Evolutionary conservation across 164 flowering plant genomes (phyloP), one percentile per base, ranked within the genome.

Genomic region (Liriodendron chinense): DNA sequence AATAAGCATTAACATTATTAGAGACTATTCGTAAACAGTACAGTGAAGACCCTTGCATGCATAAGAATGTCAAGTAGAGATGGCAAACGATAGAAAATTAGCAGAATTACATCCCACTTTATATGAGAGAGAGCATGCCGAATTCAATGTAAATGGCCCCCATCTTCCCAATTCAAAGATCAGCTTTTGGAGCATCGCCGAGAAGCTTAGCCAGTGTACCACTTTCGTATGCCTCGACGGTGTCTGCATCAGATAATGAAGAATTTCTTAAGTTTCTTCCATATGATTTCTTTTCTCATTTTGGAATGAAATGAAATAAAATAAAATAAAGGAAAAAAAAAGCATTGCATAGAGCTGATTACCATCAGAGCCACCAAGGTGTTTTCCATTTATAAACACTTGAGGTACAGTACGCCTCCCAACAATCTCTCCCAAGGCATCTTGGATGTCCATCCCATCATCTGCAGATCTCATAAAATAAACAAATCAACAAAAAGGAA

Each of bases 301-400:
- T 13, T 16, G 25, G 25, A 72, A 2, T 20, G 34, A 72, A 34
- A 18, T 7, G 43, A 12, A 34, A 53, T 53, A 16, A 34, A 34
- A n/a, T n/a, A n/a, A 53, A 53, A 10, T 12, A 10, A 10, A 53
- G 59, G 64, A 28, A 53, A 34, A 34, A 12, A 16, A 23, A n/a
- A 47, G 12, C n/a, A 2, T 21, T 14, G 12, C n/a, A 43, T 74
- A 69, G 23, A 7, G 75, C 9, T 0, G 65, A 74, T 83, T 87
- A 96, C 98, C 97, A 80, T 96, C 99, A 53, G 95, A 96, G 72
- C 99, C 98, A 71, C 99, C 99, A 43, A 96, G 78, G 83, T 92
- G 97, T 76, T 94, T 89, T 73, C 94, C 95, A 69, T 92, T 80
- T n/a, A 96, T 84, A 82, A 91, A 92, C 69, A 96, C 97, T 76